A percentile compares a stretch with the other conserved stretches of the same genome.
phyloP scores from a whole-genome alignment of 257 asterid genomes.

The Osmanthus fragrans region DNA sequence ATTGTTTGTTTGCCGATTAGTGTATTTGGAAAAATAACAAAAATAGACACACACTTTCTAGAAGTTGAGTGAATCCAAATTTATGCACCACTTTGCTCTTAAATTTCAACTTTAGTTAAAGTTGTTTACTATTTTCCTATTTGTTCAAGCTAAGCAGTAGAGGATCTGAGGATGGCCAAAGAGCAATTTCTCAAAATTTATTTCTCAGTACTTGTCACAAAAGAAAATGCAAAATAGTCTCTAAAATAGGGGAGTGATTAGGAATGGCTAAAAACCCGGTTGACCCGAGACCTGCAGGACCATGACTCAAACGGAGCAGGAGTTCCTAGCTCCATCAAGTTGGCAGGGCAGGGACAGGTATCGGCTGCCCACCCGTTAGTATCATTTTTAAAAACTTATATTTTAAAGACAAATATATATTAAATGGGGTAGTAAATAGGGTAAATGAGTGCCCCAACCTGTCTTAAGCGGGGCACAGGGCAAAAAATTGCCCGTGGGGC shows the following conservation, averaged over 20 bases:
- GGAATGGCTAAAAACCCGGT: no score
- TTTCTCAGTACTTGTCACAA: background rate
- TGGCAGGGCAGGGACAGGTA: no score
- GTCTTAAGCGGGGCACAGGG: no score
- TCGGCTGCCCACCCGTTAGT: no score
- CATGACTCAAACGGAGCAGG: no score
- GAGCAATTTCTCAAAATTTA: background rate
- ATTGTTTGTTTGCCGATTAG: slow-evolving; percentile 14
- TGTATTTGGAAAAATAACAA: background rate
- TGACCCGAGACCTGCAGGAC: no score
- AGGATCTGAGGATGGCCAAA: background rate
- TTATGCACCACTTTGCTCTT: background rate
- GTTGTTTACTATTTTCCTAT: background rate
- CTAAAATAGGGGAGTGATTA: background rate
- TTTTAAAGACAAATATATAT: no score
- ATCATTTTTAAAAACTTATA: no score
- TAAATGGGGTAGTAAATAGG: no score
- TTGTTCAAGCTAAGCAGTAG: background rate
- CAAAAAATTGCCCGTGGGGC: no score
- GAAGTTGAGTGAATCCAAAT: background rate
- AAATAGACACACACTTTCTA: background rate
- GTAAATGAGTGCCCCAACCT: no score
- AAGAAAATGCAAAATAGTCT: background rate
- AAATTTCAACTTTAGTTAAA: background rate
- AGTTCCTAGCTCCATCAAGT: no score